Evolutionary conservation across 208 protist species (phyloP).

Genomic region (Wallacemonas sp.): DNA sequence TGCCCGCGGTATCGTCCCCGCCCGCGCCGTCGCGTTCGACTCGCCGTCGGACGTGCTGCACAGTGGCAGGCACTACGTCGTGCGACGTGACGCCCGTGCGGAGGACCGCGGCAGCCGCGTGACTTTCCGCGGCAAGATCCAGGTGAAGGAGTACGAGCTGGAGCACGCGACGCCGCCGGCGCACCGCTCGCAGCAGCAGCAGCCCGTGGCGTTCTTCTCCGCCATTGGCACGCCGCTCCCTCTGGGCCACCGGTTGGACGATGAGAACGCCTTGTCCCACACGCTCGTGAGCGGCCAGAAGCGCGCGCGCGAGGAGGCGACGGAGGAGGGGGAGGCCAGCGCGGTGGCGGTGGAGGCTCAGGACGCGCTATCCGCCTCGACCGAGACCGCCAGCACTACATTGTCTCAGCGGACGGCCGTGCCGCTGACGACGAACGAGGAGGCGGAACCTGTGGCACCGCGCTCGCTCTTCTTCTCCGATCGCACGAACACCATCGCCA

Average conservation of each 20-base stretch:
- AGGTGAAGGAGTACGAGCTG: slow-evolving; percentile 82
- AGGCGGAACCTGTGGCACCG: background rate
- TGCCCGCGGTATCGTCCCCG: slow-evolving; percentile 53
- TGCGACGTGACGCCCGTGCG: slow-evolving; percentile 51
- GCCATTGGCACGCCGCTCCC: slow-evolving; percentile 15
- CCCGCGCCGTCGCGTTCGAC: slow-evolving; percentile 78
- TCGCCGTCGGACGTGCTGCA: slow-evolving; percentile 80
- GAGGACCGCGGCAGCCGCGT: slow-evolving; percentile 51
- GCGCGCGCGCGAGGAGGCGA: slow-evolving; percentile 7
- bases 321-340: background rate
- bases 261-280: slow-evolving; percentile 15
- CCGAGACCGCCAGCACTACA: no score
- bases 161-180: slow-evolving; percentile 37
- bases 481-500: slow-evolving; percentile 12
- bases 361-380: no score
- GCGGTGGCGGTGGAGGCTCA: no score
- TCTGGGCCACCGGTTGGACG: background rate
- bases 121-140: slow-evolving; percentile 79
- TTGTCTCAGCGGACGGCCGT: background rate
- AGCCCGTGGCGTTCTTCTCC: slow-evolving; percentile 10
- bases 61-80: slow-evolving; percentile 80
- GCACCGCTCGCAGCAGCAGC: background rate
- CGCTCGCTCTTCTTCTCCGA: slow-evolving; percentile 11
- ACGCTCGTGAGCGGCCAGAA: slow-evolving; percentile 13
- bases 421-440: background rate